Base-by-base conservation (phyloP, 805 yeast species). In the Candida lessepsii region DNA sequence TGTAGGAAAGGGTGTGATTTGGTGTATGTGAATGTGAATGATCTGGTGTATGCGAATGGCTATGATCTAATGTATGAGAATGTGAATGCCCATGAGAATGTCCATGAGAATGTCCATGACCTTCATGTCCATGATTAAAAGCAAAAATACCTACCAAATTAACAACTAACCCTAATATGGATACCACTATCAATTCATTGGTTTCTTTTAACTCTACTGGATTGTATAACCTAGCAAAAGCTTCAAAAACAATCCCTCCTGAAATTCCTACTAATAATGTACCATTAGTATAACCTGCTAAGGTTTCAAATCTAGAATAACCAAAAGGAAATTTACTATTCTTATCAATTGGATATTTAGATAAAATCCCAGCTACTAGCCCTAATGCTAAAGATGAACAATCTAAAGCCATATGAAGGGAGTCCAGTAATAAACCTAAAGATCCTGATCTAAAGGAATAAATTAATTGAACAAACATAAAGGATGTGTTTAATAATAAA, bases 261-360 rank as follows among this genome's bases (percentile, higher is more conserved):
- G 93, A 90, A 33, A 93, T 91, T 2, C 96, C 96, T 17, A 95
- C 61, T 30, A 93, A 68, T 37, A 93, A 62, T 6, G 95, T 83
- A 3, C 96, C 99, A 59, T 93, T 93, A 3, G 98, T 86, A 54
- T 93, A 93, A 0, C 99, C 99, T 0, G 97, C 93, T 40, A 93
- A 70, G 2, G 95, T 89, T 58, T 90, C 98, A 35, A 93, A 79
- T 59, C 89, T 79, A 6, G 80, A 73, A 37, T 91, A 67, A 0
- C 96, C 96, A 66, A 87, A 88, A 1, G 98, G 97, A 56, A 76
- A 91, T 38, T 76, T 73, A n/a, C 81, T 73, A 43, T 76, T 76
- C 4, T 86, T 75, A 37, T 69, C 59, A 33, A 66, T 55, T 41
- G 48, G 73, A 49, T 47, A 65, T 48, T 55, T 70, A 42, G 70